Conservation (phyloP, 306 rosid genomes). For the Mucuna pruriens region DNA sequence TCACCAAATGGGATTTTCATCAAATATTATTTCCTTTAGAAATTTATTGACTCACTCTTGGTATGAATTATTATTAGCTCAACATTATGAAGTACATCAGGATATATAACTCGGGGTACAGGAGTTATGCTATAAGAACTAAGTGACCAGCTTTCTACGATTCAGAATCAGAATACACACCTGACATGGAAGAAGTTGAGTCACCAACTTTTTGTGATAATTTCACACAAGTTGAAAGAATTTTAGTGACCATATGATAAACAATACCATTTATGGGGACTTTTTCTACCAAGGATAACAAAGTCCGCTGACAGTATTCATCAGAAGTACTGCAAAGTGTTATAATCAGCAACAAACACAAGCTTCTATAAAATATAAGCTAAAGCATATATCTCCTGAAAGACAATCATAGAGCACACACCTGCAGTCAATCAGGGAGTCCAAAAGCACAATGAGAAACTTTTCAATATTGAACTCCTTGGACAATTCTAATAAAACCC, state of each 20-base stretch:
- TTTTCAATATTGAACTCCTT: slow-evolving; percentile 76
- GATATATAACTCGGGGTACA: neutral
- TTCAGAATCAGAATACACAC: slow-evolving; percentile 47
- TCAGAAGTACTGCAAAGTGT: slow-evolving; percentile 66
- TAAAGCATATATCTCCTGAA: slow-evolving; percentile 21
- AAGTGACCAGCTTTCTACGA: neutral
- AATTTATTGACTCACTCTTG: neutral
- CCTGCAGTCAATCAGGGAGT: slow-evolving; percentile 80
- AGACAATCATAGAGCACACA: slow-evolving; percentile 39
- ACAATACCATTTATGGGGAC: slow-evolving; percentile 59
- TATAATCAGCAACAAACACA: slow-evolving; percentile 39
- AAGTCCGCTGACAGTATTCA: slow-evolving; percentile 62
- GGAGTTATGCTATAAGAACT: neutral
- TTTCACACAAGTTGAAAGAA: slow-evolving; percentile 67
- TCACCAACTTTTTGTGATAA: slow-evolving; percentile 49
- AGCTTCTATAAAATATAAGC: neutral
- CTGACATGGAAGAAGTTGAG: slow-evolving; percentile 58
- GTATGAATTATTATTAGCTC: neutral
- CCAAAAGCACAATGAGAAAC: slow-evolving; percentile 74
- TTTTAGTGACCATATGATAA: slow-evolving; percentile 61
- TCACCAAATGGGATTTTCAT: slow-evolving; percentile 2
- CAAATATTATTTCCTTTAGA: neutral
- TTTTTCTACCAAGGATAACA: slow-evolving; percentile 74
- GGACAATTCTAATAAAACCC: slow-evolving; percentile 62
- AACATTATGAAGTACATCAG: neutral